phyloP scores from a whole-genome alignment of 2,329 filamentous ascomycete species.

The Apiospora phragmitis region DNA sequence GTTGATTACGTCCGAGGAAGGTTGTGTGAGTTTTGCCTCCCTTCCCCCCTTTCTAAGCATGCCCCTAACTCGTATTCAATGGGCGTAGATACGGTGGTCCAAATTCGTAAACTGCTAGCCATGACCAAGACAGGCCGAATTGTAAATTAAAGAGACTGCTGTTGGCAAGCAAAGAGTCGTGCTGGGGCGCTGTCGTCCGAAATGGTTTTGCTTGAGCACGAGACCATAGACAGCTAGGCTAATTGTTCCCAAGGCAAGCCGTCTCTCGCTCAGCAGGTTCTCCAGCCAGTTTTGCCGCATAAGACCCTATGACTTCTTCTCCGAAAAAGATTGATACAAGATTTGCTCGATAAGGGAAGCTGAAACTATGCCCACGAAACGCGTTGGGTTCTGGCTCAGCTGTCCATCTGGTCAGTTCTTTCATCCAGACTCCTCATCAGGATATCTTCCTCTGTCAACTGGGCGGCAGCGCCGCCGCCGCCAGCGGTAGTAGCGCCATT shows the following conservation, averaged over 20 bases:
- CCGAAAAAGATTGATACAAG: background rate
- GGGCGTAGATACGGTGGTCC: background rate
- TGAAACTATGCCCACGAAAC: background rate
- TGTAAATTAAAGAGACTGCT: background rate
- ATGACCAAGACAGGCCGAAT: background rate
- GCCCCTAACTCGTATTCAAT: background rate
- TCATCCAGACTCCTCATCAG: slow-evolving; percentile 18
- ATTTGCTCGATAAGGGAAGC: background rate
- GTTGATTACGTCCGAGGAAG: background rate
- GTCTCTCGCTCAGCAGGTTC: background rate
- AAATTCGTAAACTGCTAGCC: background rate
- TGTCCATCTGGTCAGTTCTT: slow-evolving; percentile 12
- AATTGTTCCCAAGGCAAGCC: background rate
- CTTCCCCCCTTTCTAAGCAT: background rate
- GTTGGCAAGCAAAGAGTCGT: background rate
- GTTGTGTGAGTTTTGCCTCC: background rate
- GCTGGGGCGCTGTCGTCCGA: background rate
- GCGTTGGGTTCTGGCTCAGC: background rate
- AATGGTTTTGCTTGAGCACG: background rate
- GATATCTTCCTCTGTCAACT: slow-evolving; percentile 14
- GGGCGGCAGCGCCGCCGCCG: background rate
- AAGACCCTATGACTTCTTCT: background rate
- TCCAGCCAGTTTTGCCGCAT: background rate
- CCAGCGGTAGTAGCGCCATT: slow-evolving; percentile 19
- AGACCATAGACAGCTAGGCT: background rate